phyloP scores from a whole-genome alignment of 768 basidiomycete genomes.

The Filobasidium floriforme region DNA sequence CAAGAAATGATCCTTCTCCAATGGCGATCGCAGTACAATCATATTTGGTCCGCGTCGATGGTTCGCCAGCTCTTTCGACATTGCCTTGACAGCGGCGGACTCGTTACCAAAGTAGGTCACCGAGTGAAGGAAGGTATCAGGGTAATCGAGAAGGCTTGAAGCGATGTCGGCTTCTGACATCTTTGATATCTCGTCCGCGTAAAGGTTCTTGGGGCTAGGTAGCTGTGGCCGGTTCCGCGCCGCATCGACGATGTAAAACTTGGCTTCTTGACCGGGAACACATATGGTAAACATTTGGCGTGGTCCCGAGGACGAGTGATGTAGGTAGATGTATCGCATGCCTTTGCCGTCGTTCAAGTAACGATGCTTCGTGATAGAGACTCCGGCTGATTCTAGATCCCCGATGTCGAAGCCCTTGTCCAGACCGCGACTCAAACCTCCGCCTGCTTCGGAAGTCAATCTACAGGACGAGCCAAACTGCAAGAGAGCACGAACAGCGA shows the following conservation, averaged over 20 bases:
- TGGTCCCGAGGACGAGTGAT: conserved; percentile 67
- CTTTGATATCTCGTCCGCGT: conserved; percentile 58
- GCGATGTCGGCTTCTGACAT: conserved; percentile 48
- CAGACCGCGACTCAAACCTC: conserved; percentile 75
- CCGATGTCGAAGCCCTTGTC: conserved; percentile 71
- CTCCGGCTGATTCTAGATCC: conserved; percentile 62
- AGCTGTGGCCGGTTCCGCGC: conserved; percentile 79
- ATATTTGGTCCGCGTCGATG: conserved; percentile 56
- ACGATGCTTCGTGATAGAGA: conserved; percentile 55
- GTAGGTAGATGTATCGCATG: conserved; percentile 76
- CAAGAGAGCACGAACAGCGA: conserved; percentile 70
- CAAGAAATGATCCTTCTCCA: conserved; percentile 77
- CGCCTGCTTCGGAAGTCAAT: conserved; percentile 54
- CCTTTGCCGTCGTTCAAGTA: conserved; percentile 68
- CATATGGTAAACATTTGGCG: conserved; percentile 86
- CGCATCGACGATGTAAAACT: conserved; percentile 82
- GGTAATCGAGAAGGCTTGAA: conserved; percentile 55
- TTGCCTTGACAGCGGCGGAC: conserved; percentile 67
- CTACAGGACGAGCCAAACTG: conserved; percentile 76
- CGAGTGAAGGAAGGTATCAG: conserved; percentile 43
- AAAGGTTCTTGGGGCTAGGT: conserved; percentile 65
- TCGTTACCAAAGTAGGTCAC: conserved; percentile 74
- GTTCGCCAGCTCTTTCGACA: conserved; percentile 77
- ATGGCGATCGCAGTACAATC: conserved; percentile 75
- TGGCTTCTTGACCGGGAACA: conserved; percentile 60